Evolutionary conservation across 495 filamentous ascomycete species (phyloP), one percentile per base, ranked within the genome.

Genomic region (Staphylotrichum longicolle): DNA sequence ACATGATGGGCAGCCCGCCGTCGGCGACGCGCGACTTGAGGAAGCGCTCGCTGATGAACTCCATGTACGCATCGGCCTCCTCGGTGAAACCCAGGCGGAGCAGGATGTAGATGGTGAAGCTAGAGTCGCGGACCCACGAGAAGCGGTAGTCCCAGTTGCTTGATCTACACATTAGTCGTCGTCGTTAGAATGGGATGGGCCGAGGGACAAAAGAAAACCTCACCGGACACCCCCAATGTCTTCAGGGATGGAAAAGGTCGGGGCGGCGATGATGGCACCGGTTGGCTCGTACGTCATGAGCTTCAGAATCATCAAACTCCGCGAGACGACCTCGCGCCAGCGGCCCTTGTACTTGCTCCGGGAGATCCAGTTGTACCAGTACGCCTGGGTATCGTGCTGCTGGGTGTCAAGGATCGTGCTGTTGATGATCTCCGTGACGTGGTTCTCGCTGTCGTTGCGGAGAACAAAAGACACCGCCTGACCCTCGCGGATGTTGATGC

Each of bases 131-230:
- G 45, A 91, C 85, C 88, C 88, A 91, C 44, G 81, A 87, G 70
- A 82, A 91, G 8, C 88, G 81, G 67, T 91, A 91, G 66, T 91
- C 87, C 87, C 87, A 90, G 64, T 90, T 91, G n/a, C 86, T 82
- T 61, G 47, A 10, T 37, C 41, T 56, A 41, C 2, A 34, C 2
- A 33, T 44, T 47, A 46, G n/a, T 45, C 7, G 9, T 3, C 33
- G 5, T 8, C 7, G 42, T 55, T 48, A 49, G 41, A 46, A 20
- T 42, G 2, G 59, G 12, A 20, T n/a, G 34, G 41, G 12, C 7
- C 8, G 32, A 20, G 1, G 5, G 10, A 32, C 34, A 7, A 39
- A 20, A 32, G 20, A 39, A 12, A 41, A 46, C 65, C 73, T 61
- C 63, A 80, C 77, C 80, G 69, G 12, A 77, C 74, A 37, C 88